Conservation (phyloP, 441 rosid genomes). For the Euphorbia corollata region DNA sequence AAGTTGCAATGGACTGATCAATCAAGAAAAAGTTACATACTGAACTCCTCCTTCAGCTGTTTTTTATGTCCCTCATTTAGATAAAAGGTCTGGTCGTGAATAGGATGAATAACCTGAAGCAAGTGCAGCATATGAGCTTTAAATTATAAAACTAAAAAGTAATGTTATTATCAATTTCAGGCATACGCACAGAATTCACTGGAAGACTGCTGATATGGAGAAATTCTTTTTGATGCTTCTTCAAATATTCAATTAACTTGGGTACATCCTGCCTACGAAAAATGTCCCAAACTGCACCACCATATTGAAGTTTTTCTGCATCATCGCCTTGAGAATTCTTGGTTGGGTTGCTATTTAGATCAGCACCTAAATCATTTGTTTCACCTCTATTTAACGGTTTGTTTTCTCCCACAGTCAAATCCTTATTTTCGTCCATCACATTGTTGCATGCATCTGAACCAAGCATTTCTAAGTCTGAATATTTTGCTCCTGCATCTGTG, state of each 20-base stretch:
- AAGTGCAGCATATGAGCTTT: conserved; percentile 12
- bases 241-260: conserved; percentile 50
- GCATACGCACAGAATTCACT: conserved; percentile 30
- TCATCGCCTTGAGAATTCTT: conserved; percentile 21
- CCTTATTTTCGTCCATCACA: conserved; percentile 3
- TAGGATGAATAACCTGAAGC: conserved; percentile 65
- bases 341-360: conserved; percentile 8
- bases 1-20: neutral
- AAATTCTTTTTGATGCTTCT: conserved; percentile 57
- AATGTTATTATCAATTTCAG: conserved; percentile 1
- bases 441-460: conserved; percentile 1
- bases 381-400: neutral
- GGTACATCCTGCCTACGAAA: conserved; percentile 73
- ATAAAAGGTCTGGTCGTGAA: conserved; percentile 69
- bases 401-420: neutral
- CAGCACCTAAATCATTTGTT: conserved; percentile 1
- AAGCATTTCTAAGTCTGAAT: conserved; percentile 6
- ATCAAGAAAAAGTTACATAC: conserved; percentile 24
- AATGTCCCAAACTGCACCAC: conserved; percentile 88
- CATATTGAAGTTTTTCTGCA: conserved; percentile 22
- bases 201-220: conserved; percentile 40
- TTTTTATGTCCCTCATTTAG: conserved; percentile 46
- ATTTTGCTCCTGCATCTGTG: neutral
- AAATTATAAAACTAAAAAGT: conserved; percentile 10
- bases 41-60: conserved; percentile 68